Conservation (phyloP, 768 basidiomycete genomes). For the Russula brevipes region DNA sequence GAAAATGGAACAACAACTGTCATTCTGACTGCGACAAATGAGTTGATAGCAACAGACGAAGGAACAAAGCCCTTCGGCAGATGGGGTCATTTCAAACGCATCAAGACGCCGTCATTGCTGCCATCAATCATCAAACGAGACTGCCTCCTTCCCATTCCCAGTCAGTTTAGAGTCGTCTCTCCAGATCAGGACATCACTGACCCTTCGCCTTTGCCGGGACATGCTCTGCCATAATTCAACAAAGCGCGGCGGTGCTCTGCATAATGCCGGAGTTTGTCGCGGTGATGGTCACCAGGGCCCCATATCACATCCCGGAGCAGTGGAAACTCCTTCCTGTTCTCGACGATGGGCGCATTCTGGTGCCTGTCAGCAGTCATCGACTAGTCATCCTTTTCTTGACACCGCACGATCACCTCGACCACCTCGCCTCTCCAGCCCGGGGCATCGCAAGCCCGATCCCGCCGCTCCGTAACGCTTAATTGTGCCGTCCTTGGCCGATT, state of each 20-base stretch:
- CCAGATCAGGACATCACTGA: neutral
- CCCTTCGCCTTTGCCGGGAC: neutral
- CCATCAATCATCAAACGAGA: constrained; percentile 12
- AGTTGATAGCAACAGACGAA: neutral
- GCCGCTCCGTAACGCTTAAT: neutral
- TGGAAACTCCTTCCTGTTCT: neutral
- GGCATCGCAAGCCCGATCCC: neutral
- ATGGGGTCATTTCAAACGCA: neutral
- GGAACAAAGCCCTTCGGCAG: neutral
- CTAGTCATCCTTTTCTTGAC: neutral
- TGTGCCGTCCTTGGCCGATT: neutral
- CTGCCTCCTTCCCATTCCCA: neutral
- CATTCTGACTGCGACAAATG: neutral
- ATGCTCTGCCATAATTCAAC: neutral
- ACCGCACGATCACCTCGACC: neutral
- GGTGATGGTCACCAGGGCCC: constrained; percentile 20
- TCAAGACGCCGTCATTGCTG: neutral
- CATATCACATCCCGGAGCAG: neutral
- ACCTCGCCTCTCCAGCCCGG: neutral
- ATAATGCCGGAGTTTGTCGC: neutral
- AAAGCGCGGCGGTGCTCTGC: neutral
- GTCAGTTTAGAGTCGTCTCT: neutral
- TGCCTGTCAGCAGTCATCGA: neutral
- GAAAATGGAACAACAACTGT: no score
- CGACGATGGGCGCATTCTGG: neutral